Evolutionary conservation across 2,329 filamentous ascomycete genomes (phyloP), one percentile per base, ranked within the genome.

Genomic region (Plenodomus tracheiphilus): DNA sequence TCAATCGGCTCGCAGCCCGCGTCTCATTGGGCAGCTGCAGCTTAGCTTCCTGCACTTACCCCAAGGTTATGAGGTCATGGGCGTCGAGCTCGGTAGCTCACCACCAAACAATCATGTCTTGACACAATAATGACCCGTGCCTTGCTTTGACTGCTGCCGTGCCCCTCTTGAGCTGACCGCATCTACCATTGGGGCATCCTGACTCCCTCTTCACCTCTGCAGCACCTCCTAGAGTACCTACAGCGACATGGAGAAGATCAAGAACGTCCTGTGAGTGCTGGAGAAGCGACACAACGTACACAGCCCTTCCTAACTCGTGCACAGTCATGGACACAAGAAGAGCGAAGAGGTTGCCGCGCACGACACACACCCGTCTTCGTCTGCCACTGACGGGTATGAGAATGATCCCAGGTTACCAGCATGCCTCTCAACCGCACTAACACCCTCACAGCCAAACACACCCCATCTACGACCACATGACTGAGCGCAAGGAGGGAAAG

Each of bases 181-280:
- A 44, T 20, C 15, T 41, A 22, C 43, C 43, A 37, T 47, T 39
- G 40, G 44, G 20, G 37, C 36, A 22, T 20, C 30, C 30, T 30
- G 45, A 45, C 42, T 38, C 39, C 40, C 44, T 43, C 32, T 47
- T 30, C 38, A 41, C 20, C 42, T 41, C 38, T 41, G 35, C 41
- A 20, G 32, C 39, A 22, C 43, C 50, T 53, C 47, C 45, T 42
- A 49, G 43, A 34, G 34, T 41, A 43, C 40, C 41, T 32, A 25
- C 34, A 44, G 17, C 57, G 53, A 35, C 47, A 77, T 77, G 75
- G 69, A 77, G 47, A 75, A 76, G 65, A 59, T 78, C 46, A 77
- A 76, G 70, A 70, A 67, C 56, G 62, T 77, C 44, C 61, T 77
- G 74, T 75, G 57, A 56, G 73, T 43, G n/a, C n/a, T 34, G 20